Evolutionary conservation across 306 rosid genomes (phyloP).

Genomic region (Fragaria ananassa): DNA sequence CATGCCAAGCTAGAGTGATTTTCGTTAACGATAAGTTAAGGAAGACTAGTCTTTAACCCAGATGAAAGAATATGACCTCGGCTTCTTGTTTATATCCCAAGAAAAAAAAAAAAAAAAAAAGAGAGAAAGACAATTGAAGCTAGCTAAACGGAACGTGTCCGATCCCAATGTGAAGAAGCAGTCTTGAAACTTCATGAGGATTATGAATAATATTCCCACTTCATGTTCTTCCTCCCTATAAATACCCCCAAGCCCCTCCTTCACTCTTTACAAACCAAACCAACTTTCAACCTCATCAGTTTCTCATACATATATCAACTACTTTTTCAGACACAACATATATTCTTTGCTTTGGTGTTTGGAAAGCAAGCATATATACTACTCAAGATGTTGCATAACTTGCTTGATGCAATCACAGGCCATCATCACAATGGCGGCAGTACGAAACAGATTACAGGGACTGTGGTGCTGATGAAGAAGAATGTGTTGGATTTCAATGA

Average conservation of each 20-base stretch:
- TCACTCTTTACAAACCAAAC: neutral
- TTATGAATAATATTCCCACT: neutral
- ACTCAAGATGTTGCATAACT: constrained; percentile 18
- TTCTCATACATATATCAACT: neutral
- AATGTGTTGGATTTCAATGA: constrained; percentile 34
- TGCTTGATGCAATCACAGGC: constrained; percentile 8
- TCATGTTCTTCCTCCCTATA: neutral
- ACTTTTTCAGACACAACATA: neutral
- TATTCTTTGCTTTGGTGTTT: neutral
- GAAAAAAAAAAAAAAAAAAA: neutral
- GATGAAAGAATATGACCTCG: neutral
- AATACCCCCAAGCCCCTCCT: neutral
- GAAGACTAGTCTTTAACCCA: neutral
- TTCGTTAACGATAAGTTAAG: neutral
- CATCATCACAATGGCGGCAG: neutral
- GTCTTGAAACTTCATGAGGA: neutral
- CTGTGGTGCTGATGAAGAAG: constrained; percentile 37
- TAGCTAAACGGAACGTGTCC: neutral
- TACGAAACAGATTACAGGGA: constrained; percentile 26
- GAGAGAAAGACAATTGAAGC: neutral
- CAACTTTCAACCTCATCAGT: neutral
- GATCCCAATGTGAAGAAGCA: neutral
- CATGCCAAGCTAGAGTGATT: neutral
- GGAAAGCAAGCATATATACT: neutral
- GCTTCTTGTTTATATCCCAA: neutral